These are phyloP conservation scores for Verticillium nubilum DNA, from an alignment of 2,329 filamentous ascomycete genomes.

Conservation along the genomic window DNA sequence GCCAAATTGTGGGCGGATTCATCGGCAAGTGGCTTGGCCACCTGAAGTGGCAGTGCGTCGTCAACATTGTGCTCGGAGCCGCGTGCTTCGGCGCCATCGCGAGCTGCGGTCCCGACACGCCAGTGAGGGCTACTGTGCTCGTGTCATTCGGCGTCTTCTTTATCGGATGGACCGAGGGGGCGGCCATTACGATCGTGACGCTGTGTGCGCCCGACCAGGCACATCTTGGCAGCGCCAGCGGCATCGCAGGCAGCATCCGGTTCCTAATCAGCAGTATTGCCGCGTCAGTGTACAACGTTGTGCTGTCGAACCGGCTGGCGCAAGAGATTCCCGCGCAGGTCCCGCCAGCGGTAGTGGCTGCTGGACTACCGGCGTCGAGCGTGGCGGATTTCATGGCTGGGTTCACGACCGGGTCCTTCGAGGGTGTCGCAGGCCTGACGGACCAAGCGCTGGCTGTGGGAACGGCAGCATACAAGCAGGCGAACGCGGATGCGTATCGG, in stretches of 20 bases:
- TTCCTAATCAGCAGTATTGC: slow-evolving; percentile 27
- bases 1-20: slow-evolving; percentile 19
- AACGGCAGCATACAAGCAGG: slow-evolving; percentile 22
- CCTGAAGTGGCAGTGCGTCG: slow-evolving; percentile 25
- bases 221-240: slow-evolving; percentile 27
- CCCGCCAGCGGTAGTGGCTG: slow-evolving; percentile 24
- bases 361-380: slow-evolving; percentile 28
- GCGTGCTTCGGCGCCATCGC: slow-evolving; percentile 23
- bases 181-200: slow-evolving; percentile 27
- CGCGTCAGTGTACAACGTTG: slow-evolving; percentile 25
- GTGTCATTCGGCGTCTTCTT: slow-evolving; percentile 25
- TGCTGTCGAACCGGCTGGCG: slow-evolving; percentile 25
- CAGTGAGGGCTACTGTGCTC: slow-evolving; percentile 18
- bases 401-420: slow-evolving; percentile 22
- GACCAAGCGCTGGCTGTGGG: slow-evolving; percentile 21
- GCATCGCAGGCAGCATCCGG: slow-evolving; percentile 28
- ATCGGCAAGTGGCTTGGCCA: slow-evolving; percentile 20
- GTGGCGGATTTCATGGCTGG: slow-evolving; percentile 26
- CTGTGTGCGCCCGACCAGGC: slow-evolving; percentile 26
- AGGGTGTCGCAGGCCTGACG: slow-evolving; percentile 22
- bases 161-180: slow-evolving; percentile 28
- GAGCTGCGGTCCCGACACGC: slow-evolving; percentile 20
- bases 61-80: slow-evolving; percentile 18
- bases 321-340: slow-evolving; percentile 23
- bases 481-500: slow-evolving; percentile 26